Base-by-base conservation (phyloP, 495 filamentous ascomycete species). In the Hypoxylon rickii region DNA sequence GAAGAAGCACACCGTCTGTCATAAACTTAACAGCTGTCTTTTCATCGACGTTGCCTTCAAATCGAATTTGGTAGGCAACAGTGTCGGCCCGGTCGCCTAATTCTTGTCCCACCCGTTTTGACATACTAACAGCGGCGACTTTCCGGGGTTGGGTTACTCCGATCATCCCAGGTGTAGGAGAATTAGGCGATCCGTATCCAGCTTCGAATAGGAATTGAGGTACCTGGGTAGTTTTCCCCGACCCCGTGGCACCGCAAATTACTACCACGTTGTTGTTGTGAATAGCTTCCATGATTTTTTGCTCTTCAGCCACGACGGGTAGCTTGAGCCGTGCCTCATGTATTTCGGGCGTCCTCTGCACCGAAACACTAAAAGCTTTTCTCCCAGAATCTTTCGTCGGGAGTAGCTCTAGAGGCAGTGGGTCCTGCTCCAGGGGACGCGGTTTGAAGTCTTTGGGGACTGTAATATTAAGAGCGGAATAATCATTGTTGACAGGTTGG, bases 1-100 rank as follows among this genome's bases (percentile, higher is more conserved):
- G 85, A 11, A 99, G 80, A 49, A 99, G 76, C 18, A 99, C 90
- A 77, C 95, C 95, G 69, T 99, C 95, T 0, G 95, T 99, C 91
- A 99, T 97, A 72, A 97, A 99, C 70, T 99, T 99, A 68, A 97
- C 86, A 1, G 92, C 87, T 0, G 95, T 99, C 52, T 92, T 86
- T 33, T 83, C 80, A n/a, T 83, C 83, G 1, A 87, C 86, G 1
- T 85, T 91, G 24, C 86, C 88, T 57, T 99, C 95, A 61, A 96
- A 97, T 21, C 95, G 87, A 61, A 99, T 96, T 65, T 96, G 92
- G 69, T 97, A 96, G 4, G 90, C 88, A 13, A 97, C 90, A 34
- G 70, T 62, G 17, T 86, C 80, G 4, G 86, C 82, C 36, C 78
- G 70, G 22, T 87, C 78, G 2, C 90, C 91, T 39, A 98, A 66